phyloP scores from a whole-genome alignment of 2,329 filamentous ascomycete species.

The Diaporthe helianthi region DNA sequence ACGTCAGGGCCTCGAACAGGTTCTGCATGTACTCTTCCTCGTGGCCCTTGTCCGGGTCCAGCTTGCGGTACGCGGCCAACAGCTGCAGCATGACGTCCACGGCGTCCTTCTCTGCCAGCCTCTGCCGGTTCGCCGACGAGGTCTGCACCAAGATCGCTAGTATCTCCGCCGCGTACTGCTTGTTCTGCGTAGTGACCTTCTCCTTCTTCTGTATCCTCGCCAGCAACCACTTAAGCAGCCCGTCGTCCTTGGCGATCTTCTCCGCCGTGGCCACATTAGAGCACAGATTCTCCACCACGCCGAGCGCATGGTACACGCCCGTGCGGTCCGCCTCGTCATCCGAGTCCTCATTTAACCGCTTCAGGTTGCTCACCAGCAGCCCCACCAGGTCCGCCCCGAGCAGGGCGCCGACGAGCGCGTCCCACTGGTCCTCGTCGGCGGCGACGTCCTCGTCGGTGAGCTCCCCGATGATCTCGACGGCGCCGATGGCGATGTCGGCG shows the following conservation, averaged over 20 bases:
- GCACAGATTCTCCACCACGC: constrained; percentile 84
- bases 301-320: constrained; percentile 86
- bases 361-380: constrained; percentile 78
- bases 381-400: constrained; percentile 75
- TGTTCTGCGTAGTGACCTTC: constrained; percentile 79
- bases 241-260: constrained; percentile 72
- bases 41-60: constrained; percentile 84
- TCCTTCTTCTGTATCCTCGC: constrained; percentile 72
- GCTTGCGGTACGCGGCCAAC: constrained; percentile 82
- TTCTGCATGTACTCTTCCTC: constrained; percentile 98
- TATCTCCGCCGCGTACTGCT: constrained; percentile 92
- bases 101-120: constrained; percentile 71
- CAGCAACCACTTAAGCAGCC: constrained; percentile 79
- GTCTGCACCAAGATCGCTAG: constrained; percentile 87
- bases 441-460: constrained; percentile 92
- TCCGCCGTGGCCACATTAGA: constrained; percentile 74
- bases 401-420: constrained; percentile 71
- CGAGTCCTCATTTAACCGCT: constrained; percentile 76
- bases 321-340: constrained; percentile 72
- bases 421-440: constrained; percentile 82
- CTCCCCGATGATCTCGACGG: constrained; percentile 87
- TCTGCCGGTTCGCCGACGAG: constrained; percentile 68
- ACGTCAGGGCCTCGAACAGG: constrained; percentile 85
- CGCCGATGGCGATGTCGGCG: constrained; percentile 92
- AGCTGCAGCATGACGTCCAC: constrained; percentile 84